phyloP scores from a whole-genome alignment of 495 filamentous ascomycete species.

The Staphylotrichum tortipilum region DNA sequence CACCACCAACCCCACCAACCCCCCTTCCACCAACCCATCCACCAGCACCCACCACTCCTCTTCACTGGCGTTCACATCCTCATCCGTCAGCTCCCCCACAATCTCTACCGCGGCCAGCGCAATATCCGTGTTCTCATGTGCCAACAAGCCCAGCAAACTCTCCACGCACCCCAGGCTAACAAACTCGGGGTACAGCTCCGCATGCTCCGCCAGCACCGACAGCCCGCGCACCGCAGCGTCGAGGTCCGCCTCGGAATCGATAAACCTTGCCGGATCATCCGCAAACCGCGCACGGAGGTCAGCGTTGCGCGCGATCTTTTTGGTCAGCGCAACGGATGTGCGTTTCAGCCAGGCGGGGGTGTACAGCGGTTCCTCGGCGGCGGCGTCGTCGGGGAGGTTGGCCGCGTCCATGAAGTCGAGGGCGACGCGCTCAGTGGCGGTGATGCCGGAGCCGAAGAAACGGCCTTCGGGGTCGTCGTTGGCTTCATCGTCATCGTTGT shows the following conservation, averaged over 20 bases:
- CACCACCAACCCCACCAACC: constrained; percentile 72
- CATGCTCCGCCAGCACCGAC: constrained; percentile 79
- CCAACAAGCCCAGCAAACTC: constrained; percentile 69
- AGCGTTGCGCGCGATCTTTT: constrained; percentile 84
- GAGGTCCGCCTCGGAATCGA: constrained; percentile 71
- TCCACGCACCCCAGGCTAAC: constrained; percentile 66
- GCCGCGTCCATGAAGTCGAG: constrained; percentile 74
- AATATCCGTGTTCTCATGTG: constrained; percentile 96
- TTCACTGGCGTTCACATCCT: constrained; percentile 79
- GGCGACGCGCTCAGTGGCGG: constrained; percentile 69
- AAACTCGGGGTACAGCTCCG: constrained; percentile 79
- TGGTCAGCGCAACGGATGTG: constrained; percentile 79
- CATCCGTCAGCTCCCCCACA: constrained; percentile 85
- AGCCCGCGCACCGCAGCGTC: constrained; percentile 84
- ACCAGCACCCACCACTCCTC: constrained; percentile 77
- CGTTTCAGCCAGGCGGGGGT: constrained; percentile 73
- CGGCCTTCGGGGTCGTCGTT: constrained; percentile 90
- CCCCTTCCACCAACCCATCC: constrained; percentile 71
- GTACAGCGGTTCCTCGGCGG: constrained; percentile 69
- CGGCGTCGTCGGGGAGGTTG: constrained; percentile 38
- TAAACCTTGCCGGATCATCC: constrained; percentile 71
- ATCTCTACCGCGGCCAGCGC: constrained; percentile 88
- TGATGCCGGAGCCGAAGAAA: constrained; percentile 91
- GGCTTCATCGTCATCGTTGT: too few relatives aligned
- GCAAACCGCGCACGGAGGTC: constrained; percentile 86